Base-by-base conservation (phyloP, 2,329 filamentous ascomycete species). In the Chalaropsis ovoidea region DNA sequence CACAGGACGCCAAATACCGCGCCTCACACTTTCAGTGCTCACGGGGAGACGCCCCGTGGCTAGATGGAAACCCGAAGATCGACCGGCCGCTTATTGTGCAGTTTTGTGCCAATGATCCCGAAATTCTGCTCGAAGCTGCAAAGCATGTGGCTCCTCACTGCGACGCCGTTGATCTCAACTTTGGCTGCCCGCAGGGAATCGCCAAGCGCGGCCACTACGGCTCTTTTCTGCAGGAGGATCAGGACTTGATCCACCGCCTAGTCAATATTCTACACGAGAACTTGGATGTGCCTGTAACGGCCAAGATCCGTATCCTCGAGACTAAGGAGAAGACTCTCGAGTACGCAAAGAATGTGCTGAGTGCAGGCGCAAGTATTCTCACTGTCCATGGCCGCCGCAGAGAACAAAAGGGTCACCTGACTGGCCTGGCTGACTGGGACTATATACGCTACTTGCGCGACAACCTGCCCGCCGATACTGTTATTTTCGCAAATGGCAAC, bases 401-500 rank as follows among this genome's bases (percentile, higher is more conserved):
- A 69, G 91, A 97, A 72, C 93, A 97, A 74, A 99, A 99, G 77
- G 93, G 94, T 0, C 94, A 99, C 73, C 83, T 95, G 72, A 99
- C 94, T 0, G 94, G 94, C 0, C 71, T 97, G 43, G 94, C 94
- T 3, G 91, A 99, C 76, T 99, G 94, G 94, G 78, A 77, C n/a
- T 84, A 88, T 72, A 86, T 99, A 66, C 82, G 86, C 3, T 93
- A 89, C 72, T 76, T 99, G 69, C 81, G 94, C 61, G 89, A 96
- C 11, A 88, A 87, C 68, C 77, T 99, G 39, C 93, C 93, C 0
- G 77, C 81, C 0, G 91, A 96, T 61, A 95, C 91, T 7, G 94
- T 99, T 27, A 84, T 99, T 2, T 97, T 99, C 73, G 94, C 94
- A 2, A 99, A 99, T 74, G 94, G 94, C 13, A 99, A 99, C 72